Evolutionary conservation across 257 asterid species (phyloP).

Genomic region (Penstemon eatonii): DNA sequence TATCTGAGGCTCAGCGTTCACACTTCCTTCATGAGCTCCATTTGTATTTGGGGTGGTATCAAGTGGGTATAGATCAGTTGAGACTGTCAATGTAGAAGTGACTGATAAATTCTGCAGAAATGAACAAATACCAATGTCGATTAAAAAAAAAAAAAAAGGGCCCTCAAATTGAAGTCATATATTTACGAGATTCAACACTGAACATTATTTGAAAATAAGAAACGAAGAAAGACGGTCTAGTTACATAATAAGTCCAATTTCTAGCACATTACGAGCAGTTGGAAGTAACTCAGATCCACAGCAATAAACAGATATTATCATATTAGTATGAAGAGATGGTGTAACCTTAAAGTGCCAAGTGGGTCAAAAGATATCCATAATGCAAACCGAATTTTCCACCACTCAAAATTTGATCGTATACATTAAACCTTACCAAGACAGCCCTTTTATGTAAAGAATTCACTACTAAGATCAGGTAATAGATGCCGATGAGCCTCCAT

Average conservation of each 20-base stretch:
- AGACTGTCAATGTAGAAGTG: constrained; percentile 59
- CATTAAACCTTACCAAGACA: not conserved
- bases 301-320: not conserved
- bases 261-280: not conserved
- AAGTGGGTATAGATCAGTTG: constrained; percentile 43
- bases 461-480: constrained; percentile 4
- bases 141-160: not conserved
- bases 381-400: too few species aligned
- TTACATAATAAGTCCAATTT: not conserved
- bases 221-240: not conserved
- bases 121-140: constrained; percentile 7
- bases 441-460: not conserved
- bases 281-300: not conserved
- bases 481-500: not conserved
- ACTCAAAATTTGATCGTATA: too few species aligned
- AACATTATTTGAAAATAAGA: not conserved
- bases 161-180: not conserved
- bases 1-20: constrained; percentile 28
- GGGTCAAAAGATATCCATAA: too few species aligned
- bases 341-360: not conserved
- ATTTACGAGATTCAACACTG: not conserved
- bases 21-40: constrained; percentile 42
- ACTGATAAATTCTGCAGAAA: constrained; percentile 70
- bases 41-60: constrained; percentile 39
- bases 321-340: not conserved